phyloP scores from a whole-genome alignment of 139 green algal genomes.

The Medakamo hakoo region DNA sequence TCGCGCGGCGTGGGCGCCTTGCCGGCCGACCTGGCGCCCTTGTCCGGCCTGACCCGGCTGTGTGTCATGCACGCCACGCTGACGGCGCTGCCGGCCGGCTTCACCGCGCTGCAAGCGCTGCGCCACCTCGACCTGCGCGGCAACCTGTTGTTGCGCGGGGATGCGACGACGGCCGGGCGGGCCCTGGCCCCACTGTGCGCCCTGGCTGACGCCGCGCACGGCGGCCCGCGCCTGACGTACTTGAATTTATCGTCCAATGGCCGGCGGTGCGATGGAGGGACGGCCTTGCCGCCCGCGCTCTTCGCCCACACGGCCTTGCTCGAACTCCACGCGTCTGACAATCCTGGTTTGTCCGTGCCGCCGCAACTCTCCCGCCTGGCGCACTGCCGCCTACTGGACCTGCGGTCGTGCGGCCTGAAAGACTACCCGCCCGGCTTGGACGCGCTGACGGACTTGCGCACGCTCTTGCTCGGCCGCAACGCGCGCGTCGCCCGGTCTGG shows the following conservation, averaged over 20 bases:
- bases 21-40: neutral
- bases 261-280: neutral
- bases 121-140: neutral
- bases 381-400: neutral
- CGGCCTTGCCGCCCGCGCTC: neutral
- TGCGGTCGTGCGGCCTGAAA: neutral
- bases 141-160: neutral
- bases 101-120: neutral
- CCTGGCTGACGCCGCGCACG: no score
- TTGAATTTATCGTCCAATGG: neutral
- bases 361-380: neutral
- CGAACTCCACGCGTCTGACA: neutral
- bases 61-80: neutral
- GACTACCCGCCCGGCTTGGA: neutral
- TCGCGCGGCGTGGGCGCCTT: neutral
- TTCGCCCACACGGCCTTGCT: neutral
- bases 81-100: neutral
- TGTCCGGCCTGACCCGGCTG: neutral
- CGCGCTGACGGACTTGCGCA: neutral
- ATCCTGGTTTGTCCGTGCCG: neutral
- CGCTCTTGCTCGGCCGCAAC: neutral
- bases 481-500: neutral
- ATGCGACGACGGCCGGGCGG: neutral
- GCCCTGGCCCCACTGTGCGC: neutral
- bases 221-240: neutral